These are phyloP conservation scores for Trichoderma gracile DNA, from an alignment of 2,329 filamentous ascomycete genomes.

Conservation along the genomic window DNA sequence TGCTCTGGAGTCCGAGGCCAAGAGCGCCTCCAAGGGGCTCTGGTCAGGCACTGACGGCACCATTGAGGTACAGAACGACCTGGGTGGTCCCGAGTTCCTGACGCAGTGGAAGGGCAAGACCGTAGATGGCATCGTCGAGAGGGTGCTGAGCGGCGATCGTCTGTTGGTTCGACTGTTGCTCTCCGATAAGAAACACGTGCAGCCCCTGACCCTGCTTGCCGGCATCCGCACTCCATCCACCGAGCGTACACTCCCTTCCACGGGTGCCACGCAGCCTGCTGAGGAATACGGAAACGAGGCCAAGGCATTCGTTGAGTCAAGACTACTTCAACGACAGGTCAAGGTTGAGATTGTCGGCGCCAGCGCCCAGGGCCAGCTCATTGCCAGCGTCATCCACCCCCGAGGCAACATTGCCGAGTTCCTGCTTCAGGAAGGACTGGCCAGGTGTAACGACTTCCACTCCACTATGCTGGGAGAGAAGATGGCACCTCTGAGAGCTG, in stretches of 20 bases:
- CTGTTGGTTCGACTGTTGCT: constrained; percentile 80
- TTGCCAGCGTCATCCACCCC: constrained; percentile 84
- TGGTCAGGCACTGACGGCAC: constrained; percentile 68
- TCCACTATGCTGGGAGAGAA: constrained; percentile 85
- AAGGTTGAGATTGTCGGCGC: constrained; percentile 81
- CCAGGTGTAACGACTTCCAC: constrained; percentile 93
- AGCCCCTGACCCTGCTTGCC: constrained; percentile 85
- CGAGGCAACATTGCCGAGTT: constrained; percentile 91
- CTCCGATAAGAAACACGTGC: constrained; percentile 79
- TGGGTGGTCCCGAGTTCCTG: constrained; percentile 76
- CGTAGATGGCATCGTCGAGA: constrained; percentile 84
- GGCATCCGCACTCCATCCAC: constrained; percentile 89
- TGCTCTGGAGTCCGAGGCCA: constrained; percentile 74
- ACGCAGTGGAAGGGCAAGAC: constrained; percentile 82
- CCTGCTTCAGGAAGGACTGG: constrained; percentile 83
- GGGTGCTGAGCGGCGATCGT: constrained; percentile 87
- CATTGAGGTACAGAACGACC: constrained; percentile 79
- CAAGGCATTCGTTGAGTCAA: constrained; percentile 79
- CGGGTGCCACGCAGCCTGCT: constrained; percentile 76
- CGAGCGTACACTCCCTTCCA: constrained; percentile 75
- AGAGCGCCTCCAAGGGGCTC: constrained; percentile 74
- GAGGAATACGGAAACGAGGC: constrained; percentile 92
- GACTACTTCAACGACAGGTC: constrained; percentile 83
- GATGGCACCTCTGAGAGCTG: constrained; percentile 81
- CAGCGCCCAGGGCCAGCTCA: constrained; percentile 87